A percentile compares a stretch with the other conserved stretches of the same genome.
Conservation (phyloP, 1,139 yeast genomes). For the Yamadazyma trypodendri region DNA sequence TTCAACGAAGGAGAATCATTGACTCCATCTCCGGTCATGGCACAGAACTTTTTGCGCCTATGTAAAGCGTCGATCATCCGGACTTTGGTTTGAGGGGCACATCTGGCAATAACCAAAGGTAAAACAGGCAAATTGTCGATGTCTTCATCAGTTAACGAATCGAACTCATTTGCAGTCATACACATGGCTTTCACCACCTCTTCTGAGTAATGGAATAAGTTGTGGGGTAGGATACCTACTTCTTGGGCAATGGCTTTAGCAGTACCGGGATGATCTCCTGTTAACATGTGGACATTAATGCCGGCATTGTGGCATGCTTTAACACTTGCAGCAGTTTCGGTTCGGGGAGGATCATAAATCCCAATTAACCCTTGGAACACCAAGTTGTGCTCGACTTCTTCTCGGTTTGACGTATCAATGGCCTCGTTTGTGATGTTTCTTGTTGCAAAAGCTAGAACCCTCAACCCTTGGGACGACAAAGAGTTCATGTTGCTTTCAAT, state of each 20-base stretch:
- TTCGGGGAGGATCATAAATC: conserved; percentile 80
- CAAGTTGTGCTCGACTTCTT: conserved; percentile 52
- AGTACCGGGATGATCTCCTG: conserved; percentile 84
- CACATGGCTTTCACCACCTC: conserved; percentile 67
- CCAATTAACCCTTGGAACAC: conserved; percentile 72
- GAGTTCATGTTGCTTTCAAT: conserved; percentile 62
- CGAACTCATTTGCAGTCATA: conserved; percentile 76
- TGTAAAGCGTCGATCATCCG: conserved; percentile 82
- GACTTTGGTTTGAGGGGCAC: conserved; percentile 85
- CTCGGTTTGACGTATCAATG: conserved; percentile 38
- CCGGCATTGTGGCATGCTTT: conserved; percentile 73
- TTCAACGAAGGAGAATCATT: conserved; percentile 82
- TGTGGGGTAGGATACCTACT: conserved; percentile 78
- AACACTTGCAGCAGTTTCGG: conserved; percentile 69
- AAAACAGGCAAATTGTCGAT: conserved; percentile 68
- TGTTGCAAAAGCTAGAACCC: conserved; percentile 72
- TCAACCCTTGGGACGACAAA: conserved; percentile 66
- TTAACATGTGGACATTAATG: conserved; percentile 79
- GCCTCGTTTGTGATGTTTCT: conserved; percentile 23
- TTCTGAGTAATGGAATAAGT: conserved; percentile 59
- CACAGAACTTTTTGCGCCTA: conserved; percentile 66
- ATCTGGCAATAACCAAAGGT: conserved; percentile 79
- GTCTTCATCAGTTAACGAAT: conserved; percentile 57
- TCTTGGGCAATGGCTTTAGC: conserved; percentile 82
- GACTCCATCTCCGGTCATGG: conserved; percentile 90